Base-by-base conservation (phyloP, 169 alveolate species). In the Cryptosporidium bovis region DNA sequence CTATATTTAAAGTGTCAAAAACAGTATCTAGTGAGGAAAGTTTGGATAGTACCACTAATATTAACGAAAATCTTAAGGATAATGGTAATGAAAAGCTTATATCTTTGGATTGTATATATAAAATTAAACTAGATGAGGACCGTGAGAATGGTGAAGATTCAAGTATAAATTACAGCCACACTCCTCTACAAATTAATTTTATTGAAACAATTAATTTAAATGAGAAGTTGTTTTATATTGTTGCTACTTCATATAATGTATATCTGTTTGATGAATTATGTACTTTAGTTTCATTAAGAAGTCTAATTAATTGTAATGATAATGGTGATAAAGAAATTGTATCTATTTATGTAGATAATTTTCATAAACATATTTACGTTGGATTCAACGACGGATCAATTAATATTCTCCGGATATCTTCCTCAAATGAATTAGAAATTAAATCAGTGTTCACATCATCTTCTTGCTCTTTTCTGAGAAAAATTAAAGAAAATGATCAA, bases 371-470 rank as follows among this genome's bases (percentile, higher is more conserved):
- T 29, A 60, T 77, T 77, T 51, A 56, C 27, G 71, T 33, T 20
- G 87, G 87, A 62, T 8, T 62, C 5, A 77, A 77, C 33, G 71
- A 77, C 27, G 87, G 87, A 24, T 77, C 77, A 5, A 18, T 77
- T 8, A 20, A 18, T 16, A 48, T 56, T 7, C 71, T 77, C 12
- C 50, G 33, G n/a, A 40, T 77, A 33, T 20, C 71, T 20, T 40
- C 48, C 48, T 40, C 48, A 40, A 40, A 40, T 8, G 15, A 65
- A 4, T 66, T 77, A 24, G 36, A 12, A 60, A 48, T 77, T 12
- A 62, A 60, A 24, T 44, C 87, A 15, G 64, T 36, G 33, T 48
- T 58, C 27, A 34, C 64, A 13, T 68, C 44, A 53, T 27, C 64
- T 13, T 24, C 64, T 40, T 40, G 48, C 10, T 40, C 48, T 40